Evolutionary conservation across 805 yeast species (phyloP), one percentile per base, ranked within the genome.

Genomic region (Saturnispora hagleri): DNA sequence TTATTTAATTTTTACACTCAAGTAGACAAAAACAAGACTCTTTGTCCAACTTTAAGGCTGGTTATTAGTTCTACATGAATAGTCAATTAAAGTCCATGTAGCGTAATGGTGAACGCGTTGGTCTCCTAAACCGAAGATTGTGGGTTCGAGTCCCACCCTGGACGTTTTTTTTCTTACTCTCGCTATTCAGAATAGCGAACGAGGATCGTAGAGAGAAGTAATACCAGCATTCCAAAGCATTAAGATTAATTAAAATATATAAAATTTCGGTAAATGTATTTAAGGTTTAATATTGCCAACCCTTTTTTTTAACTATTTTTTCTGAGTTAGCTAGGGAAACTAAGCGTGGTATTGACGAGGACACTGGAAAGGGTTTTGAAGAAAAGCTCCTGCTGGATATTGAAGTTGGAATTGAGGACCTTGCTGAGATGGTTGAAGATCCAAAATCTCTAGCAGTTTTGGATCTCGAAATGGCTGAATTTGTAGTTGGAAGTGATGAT

Each of bases 61-160:
- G 27, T 6, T 6, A 3, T 26, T 26, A 26, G 27, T 26, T 26
- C 4, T 26, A 8, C 7, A 26, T 3, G 27, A 26, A 26, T 38
- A 36, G 15, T 28, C 36, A 27, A 18, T 33, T 40, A n/a, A 40
- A 31, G 51, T 55, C 56, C 50, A 55, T 53, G 54, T 55, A 53
- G 58, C 58, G 56, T 55, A 55, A 55, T 55, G 58, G 58, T 55
- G 56, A 55, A 53, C 56, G 58, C 58, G 58, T 55, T 55, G 54
- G 56, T 53, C 58, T 55, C 54, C 58, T 55, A 55, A 55, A 53
- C 56, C 54, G 58, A 55, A 55, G 58, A 55, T 55, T 55, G 56
- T 53, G 54, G 58, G 58, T 55, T 55, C 58, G 58, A 55, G 58
- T 55, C 58, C 58, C 51, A 43, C 51, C 51, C 51, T 49, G 51